phyloP scores from a whole-genome alignment of 805 yeast species.

The Candida schatavii region DNA sequence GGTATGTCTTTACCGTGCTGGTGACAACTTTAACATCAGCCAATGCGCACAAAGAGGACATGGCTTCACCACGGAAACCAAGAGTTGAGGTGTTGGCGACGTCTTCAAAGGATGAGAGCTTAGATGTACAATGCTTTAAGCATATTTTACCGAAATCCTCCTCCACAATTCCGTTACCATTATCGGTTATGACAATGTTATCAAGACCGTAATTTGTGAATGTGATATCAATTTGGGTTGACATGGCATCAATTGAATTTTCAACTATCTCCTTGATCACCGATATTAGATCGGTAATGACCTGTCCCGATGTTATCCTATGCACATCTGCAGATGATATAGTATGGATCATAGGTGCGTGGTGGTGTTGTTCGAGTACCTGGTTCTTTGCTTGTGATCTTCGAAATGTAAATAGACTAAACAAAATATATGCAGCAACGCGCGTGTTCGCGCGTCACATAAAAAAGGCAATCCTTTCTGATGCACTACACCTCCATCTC shows the following conservation, averaged over 20 bases:
- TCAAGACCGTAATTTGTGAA: conserved; percentile 74
- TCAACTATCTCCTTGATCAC: conserved; percentile 86
- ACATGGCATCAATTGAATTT: conserved; percentile 78
- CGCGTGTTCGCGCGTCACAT: no score
- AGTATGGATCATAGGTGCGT: conserved; percentile 1
- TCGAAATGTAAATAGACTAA: no score
- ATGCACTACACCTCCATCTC: no score
- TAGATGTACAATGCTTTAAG: conserved; percentile 66
- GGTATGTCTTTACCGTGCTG: conserved; percentile 44
- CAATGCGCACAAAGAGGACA: conserved; percentile 65
- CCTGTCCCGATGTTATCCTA: conserved; percentile 88
- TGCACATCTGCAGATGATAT: conserved; percentile 52
- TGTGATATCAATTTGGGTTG: conserved; percentile 63
- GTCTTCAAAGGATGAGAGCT: conserved; percentile 55
- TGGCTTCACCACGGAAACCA: conserved; percentile 83
- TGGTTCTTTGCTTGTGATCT: no score
- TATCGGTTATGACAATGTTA: conserved; percentile 62
- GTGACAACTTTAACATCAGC: conserved; percentile 49
- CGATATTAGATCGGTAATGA: conserved; percentile 72
- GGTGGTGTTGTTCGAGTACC: not conserved
- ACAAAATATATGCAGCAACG: no score
- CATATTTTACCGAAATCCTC: conserved; percentile 55
- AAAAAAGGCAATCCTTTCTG: no score
- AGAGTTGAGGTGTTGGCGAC: conserved; percentile 42
- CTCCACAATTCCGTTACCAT: conserved; percentile 61